These are phyloP conservation scores for Fusarium sublunatum DNA, from an alignment of 2,329 filamentous ascomycete genomes.

Conservation along the genomic window DNA sequence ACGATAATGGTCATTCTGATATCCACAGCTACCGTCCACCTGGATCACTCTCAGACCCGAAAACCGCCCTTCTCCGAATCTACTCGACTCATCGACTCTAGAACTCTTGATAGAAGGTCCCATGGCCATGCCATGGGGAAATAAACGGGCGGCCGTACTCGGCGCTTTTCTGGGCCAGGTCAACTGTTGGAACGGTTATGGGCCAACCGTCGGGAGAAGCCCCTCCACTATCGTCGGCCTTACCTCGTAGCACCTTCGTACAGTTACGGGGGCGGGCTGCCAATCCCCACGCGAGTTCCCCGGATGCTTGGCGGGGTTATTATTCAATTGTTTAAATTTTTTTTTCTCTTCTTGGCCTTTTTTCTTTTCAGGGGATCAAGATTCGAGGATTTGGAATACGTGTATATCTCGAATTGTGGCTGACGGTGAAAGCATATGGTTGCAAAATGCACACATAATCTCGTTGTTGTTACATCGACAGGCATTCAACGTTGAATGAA, in stretches of 20 bases:
- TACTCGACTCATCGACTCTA: constrained; percentile 6
- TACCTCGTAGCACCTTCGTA: constrained; percentile 47
- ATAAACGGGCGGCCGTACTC: constrained; percentile 50
- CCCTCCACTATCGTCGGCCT: constrained; percentile 45
- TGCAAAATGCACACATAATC: no score
- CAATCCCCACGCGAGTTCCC: constrained; percentile 47
- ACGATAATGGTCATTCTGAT: not conserved
- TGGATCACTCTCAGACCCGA: constrained; percentile 14
- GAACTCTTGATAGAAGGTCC: constrained; percentile 26
- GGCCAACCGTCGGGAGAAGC: constrained; percentile 28
- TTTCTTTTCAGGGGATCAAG: constrained; percentile 2
- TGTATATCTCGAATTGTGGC: not conserved
- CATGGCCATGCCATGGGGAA: constrained; percentile 15
- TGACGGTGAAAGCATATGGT: no score
- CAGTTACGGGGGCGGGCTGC: constrained; percentile 25
- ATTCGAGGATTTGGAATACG: not conserved
- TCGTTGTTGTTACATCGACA: no score
- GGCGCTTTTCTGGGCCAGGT: constrained; percentile 49
- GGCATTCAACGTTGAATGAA: no score
- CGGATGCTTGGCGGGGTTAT: constrained; percentile 46
- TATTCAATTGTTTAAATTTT: constrained; percentile 34
- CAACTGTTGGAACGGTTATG: constrained; percentile 38
- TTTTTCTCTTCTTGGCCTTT: constrained; percentile 1
- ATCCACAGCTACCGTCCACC: constrained; percentile 12
- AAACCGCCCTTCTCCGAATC: no score